phyloP scores from a whole-genome alignment of 2,329 filamentous ascomycete genomes.

The Ustulina deusta region DNA sequence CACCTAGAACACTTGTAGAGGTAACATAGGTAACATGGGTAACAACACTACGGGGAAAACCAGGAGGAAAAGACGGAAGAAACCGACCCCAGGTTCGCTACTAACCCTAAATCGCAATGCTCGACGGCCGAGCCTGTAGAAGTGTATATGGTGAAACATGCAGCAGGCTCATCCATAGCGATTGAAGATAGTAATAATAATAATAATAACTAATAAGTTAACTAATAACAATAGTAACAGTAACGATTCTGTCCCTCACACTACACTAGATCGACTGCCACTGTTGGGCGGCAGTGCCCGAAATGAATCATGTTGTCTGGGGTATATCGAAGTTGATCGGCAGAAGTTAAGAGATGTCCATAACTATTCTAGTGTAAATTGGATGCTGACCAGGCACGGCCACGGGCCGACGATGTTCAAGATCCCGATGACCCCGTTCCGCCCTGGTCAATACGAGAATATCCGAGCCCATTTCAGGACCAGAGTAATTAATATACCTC shows the following conservation, averaged over 20 bases:
- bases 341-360: not conserved
- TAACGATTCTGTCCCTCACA: not conserved
- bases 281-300: slow-evolving; percentile 22
- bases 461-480: not conserved
- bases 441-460: not conserved
- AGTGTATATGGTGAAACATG: slow-evolving; percentile 33
- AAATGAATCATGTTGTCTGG: slow-evolving; percentile 15
- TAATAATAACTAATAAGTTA: not conserved
- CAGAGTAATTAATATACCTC: not conserved
- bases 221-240: no score
- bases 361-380: not conserved
- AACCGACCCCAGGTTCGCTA: slow-evolving; percentile 34
- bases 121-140: slow-evolving; percentile 23
- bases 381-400: not conserved
- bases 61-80: slow-evolving; percentile 28
- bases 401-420: slow-evolving; percentile 6
- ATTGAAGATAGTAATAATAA: slow-evolving; percentile 16
- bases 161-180: slow-evolving; percentile 24
- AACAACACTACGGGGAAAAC: not conserved
- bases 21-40: slow-evolving; percentile 6
- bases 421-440: slow-evolving; percentile 18
- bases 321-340: slow-evolving; percentile 1
- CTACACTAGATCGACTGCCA: not conserved
- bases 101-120: slow-evolving; percentile 30
- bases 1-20: slow-evolving; percentile 9